Evolutionary conservation across 2,329 filamentous ascomycete genomes (phyloP).

Genomic region (Ascochyta rabiei): DNA sequence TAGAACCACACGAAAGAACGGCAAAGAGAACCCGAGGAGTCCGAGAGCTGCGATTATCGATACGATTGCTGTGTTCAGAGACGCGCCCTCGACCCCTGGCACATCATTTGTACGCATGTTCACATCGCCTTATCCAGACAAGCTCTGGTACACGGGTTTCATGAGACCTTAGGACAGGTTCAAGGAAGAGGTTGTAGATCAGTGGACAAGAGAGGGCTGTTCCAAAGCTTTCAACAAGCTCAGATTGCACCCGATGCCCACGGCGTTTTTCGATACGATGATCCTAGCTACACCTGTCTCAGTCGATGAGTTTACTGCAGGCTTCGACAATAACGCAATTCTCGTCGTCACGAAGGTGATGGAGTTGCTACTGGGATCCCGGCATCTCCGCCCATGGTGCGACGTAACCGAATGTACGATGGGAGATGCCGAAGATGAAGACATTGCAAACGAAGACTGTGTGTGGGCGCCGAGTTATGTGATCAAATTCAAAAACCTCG

Average conservation of each 20-base stretch:
- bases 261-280: neutral
- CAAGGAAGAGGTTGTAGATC: neutral
- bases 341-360: slow-evolving; percentile 8
- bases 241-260: neutral
- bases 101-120: neutral
- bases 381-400: neutral
- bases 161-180: slow-evolving; percentile 20
- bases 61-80: neutral
- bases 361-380: slow-evolving; percentile 8
- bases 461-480: slow-evolving; percentile 17
- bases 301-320: neutral
- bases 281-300: neutral
- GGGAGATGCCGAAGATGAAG: neutral
- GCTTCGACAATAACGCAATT: slow-evolving; percentile 19
- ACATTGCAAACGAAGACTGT: slow-evolving; percentile 12
- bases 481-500: slow-evolving; percentile 9
- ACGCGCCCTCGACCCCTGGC: neutral
- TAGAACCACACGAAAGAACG: neutral
- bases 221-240: slow-evolving; percentile 12
- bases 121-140: slow-evolving; percentile 2
- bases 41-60: neutral
- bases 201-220: slow-evolving; percentile 2
- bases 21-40: neutral
- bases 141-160: slow-evolving; percentile 26
- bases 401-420: slow-evolving; percentile 2